Evolutionary conservation across 2,329 filamentous ascomycete genomes (phyloP), one percentile per base, ranked within the genome.

Genomic region (Verticillium isaacii): DNA sequence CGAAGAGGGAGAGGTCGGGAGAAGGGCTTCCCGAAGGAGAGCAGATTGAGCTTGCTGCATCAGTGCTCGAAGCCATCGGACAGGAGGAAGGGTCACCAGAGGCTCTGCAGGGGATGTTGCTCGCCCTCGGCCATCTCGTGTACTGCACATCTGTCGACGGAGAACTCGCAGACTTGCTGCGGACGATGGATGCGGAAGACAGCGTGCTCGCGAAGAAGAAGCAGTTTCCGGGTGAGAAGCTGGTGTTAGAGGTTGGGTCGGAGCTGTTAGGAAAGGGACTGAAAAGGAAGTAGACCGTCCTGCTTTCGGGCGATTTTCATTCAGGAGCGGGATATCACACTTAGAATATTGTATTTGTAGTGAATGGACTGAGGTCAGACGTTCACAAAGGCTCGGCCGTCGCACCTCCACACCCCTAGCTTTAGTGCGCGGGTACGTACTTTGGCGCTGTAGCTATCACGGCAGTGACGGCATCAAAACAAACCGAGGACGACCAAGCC

Each of bases 31-130:
- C 86, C 0, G 89, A 92, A 41, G 84, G 82, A 2, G 87, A 90
- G 62, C 89, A 95, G 70, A 85, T 96, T 1, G 93, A 97, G 73
- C 78, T 98, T 5, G 86, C 90, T 0, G 93, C 93, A 0, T 90
- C 91, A 1, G 77, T 95, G 8, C 77, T 97, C 1, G 93, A 97
- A 74, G 89, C 90, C 2, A 85, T 88, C 55, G 70, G 74, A 2
- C 79, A 84, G 61, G 86, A 89, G 67, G 78, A 82, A 36, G 74
- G 78, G 39, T 87, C 94, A 0, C 77, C 72, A 12, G 93, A 97
- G 68, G 90, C 90, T 0, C 74, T 93, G 15, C 90, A 90, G 69
- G 92, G 92, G 0, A 86, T 93, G 73, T 69, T 97, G 37, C 80
- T 93, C 17, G 89, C 90, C 2, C 73, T 96, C 19, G 94, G 93